Base-by-base conservation (phyloP, 2,329 filamentous ascomycete species). In the Hortaea sp. region DNA sequence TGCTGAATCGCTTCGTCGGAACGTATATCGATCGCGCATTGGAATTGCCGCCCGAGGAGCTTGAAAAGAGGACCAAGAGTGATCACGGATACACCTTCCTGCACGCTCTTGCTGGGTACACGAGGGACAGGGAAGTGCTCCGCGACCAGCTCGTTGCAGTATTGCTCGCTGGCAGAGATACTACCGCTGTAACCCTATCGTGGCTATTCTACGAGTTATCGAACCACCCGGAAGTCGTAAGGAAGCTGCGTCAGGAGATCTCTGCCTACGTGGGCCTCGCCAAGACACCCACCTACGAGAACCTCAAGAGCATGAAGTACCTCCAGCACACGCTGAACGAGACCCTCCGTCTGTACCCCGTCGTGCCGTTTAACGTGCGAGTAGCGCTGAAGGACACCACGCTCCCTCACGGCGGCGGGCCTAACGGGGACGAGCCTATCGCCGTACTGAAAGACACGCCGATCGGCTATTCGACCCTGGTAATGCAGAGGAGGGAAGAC, bases 281-380 rank as follows among this genome's bases (percentile, higher is more conserved):
- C 10, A 66, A 73, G 5, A 67, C 72, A 3, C 72, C 71, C 7
- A 88, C 83, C 0, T 95, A 94, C 63, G 75, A 79, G 9, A 78
- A 95, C 60, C 74, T 95, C 49, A 95, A 94, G 71, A 75, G 75
- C 53, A 94, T 95, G 88, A 83, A 84, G 57, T 95, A 90, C 63
- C 77, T 92, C 11, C 56, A 66, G 41, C 63, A 68, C 51, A 63
- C 57, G n/a, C 50, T 69, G 43, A 68, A 68, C 53, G 67, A 69
- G 53, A 63, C 57, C n/a, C 59, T 75, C 5, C 67, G 72, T 7
- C 58, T 74, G 12, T 74, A 73, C 50, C 71, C 72, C 2, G 65
- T 70, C 3, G 70, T 74, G 3, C 72, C 72, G 1, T 73, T 68
- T 63, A 74, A 75, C 53, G 64, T 73, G 20, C 69, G 71, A 40